A percentile compares a stretch with the other conserved stretches of the same genome.
These are phyloP conservation scores for Singerocomus rubriflavus DNA, from an alignment of 1,284 basidiomycete genomes.

Conservation along the genomic window DNA sequence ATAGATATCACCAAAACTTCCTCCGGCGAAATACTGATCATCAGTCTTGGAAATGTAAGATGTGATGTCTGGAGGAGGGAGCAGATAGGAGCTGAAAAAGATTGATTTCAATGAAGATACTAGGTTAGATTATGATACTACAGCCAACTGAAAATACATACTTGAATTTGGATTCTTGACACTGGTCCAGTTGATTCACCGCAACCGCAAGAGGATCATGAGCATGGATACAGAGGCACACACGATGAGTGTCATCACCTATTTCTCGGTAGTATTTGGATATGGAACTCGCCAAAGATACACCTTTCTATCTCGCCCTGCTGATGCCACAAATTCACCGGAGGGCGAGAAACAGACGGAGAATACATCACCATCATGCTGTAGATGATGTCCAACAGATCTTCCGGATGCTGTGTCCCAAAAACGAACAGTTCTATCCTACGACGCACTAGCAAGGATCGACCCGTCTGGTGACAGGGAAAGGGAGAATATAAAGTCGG, in stretches of 20 bases:
- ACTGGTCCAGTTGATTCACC: too few relatives aligned
- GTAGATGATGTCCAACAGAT: not conserved
- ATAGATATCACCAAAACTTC: constrained; percentile 12
- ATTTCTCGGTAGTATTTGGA: not conserved
- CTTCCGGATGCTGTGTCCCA: constrained; percentile 8
- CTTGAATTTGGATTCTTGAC: too few relatives aligned
- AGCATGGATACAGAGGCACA: too few relatives aligned
- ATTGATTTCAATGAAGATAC: too few relatives aligned
- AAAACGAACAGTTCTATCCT: constrained; percentile 9
- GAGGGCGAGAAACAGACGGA: constrained; percentile 4
- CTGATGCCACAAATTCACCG: constrained; percentile 1
- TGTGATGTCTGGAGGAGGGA: not conserved
- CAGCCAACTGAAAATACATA: too few relatives aligned
- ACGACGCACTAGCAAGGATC: constrained; percentile 8
- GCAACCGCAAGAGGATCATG: too few relatives aligned
- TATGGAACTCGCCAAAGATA: constrained; percentile 1
- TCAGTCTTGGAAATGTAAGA: not conserved
- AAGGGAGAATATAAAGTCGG: not conserved
- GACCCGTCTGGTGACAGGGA: constrained; percentile 16
- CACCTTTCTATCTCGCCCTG: fast-evolving
- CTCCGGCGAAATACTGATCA: not conserved
- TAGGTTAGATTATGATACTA: too few relatives aligned
- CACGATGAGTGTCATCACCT: too few relatives aligned
- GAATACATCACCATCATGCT: fast-evolving
- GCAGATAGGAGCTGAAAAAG: too few relatives aligned